These are phyloP conservation scores for Hirsutella rhossiliensis DNA, from an alignment of 2,329 filamentous ascomycete species.

Conservation along the genomic window DNA sequence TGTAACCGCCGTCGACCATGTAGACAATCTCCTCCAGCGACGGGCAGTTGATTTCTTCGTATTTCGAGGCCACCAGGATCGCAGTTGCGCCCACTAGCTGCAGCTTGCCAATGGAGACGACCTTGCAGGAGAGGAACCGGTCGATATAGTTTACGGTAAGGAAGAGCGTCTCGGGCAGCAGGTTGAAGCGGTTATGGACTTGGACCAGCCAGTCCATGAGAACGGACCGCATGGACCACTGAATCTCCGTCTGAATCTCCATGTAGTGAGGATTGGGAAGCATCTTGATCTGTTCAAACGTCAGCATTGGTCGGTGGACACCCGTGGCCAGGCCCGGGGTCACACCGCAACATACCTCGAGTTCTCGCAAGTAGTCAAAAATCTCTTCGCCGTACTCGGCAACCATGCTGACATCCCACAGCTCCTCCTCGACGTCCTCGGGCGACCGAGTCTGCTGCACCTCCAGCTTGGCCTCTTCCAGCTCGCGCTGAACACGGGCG, in stretches of 20 bases:
- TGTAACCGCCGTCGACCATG: conserved; percentile 94
- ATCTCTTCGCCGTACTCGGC: conserved; percentile 95
- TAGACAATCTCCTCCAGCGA: conserved; percentile 92
- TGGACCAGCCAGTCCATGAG: conserved; percentile 98
- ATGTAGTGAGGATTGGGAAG: conserved; percentile 89
- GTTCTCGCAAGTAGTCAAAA: conserved; percentile 77
- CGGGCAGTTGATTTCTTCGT: conserved; percentile 97
- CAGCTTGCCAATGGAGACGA: conserved; percentile 87
- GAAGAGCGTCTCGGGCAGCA: conserved; percentile 91
- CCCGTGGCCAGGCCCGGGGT: no score
- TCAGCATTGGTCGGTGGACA: neutral
- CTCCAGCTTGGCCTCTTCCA: conserved; percentile 51
- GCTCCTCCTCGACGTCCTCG: conserved; percentile 79
- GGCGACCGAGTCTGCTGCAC: conserved; percentile 57
- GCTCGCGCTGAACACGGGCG: conserved; percentile 56
- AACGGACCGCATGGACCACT: conserved; percentile 97
- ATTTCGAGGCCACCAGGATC: conserved; percentile 92
- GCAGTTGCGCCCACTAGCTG: conserved; percentile 94
- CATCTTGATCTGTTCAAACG: conserved; percentile 50
- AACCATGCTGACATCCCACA: conserved; percentile 94
- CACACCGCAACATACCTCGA: conserved; percentile 56
- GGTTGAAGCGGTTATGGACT: conserved; percentile 81
- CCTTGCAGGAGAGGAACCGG: conserved; percentile 86
- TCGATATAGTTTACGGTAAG: conserved; percentile 95
- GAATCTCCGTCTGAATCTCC: conserved; percentile 92